Evolutionary conservation across 768 basidiomycete genomes (phyloP).

Genomic region (Mycena vulgaris): DNA sequence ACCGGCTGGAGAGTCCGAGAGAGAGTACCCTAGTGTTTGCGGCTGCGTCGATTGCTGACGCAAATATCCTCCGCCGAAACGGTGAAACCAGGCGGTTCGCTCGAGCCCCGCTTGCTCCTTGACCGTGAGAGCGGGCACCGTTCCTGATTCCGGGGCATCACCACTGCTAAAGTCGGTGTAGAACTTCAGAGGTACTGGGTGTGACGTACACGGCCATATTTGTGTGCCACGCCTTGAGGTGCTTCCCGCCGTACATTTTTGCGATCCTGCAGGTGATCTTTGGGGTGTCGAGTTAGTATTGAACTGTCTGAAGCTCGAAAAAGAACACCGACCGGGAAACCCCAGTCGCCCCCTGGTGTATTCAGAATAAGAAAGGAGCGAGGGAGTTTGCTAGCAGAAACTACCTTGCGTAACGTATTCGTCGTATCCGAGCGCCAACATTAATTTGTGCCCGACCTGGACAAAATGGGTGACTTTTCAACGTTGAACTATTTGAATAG

Average conservation of each 20-base stretch:
- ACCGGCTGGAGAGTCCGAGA: constrained; percentile 24
- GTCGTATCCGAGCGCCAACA: constrained; percentile 14
- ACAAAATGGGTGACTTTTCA: not conserved
- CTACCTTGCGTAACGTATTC: constrained; percentile 17
- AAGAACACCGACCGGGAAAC: not conserved
- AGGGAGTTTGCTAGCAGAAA: not conserved
- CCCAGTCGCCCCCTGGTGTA: constrained; percentile 15
- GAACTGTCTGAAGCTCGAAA: not conserved
- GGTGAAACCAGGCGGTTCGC: not conserved
- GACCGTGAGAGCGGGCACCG: not conserved
- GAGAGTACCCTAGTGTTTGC: constrained; percentile 26
- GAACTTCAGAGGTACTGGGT: too few species aligned
- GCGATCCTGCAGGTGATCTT: constrained; percentile 24
- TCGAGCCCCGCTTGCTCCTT: constrained; percentile 19
- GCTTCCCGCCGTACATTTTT: constrained; percentile 18
- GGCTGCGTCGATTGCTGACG: constrained; percentile 11
- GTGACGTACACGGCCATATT: constrained; percentile 12
- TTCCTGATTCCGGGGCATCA: not conserved
- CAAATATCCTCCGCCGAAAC: not conserved
- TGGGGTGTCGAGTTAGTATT: not conserved
- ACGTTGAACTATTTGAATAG: not conserved
- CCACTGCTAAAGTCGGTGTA: not conserved
- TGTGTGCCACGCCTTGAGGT: constrained; percentile 28
- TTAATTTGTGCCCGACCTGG: constrained; percentile 9
- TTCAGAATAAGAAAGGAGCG: not conserved